These are phyloP conservation scores for Trametes gibbosa DNA, from an alignment of 768 basidiomycete species.

Conservation along the genomic window DNA sequence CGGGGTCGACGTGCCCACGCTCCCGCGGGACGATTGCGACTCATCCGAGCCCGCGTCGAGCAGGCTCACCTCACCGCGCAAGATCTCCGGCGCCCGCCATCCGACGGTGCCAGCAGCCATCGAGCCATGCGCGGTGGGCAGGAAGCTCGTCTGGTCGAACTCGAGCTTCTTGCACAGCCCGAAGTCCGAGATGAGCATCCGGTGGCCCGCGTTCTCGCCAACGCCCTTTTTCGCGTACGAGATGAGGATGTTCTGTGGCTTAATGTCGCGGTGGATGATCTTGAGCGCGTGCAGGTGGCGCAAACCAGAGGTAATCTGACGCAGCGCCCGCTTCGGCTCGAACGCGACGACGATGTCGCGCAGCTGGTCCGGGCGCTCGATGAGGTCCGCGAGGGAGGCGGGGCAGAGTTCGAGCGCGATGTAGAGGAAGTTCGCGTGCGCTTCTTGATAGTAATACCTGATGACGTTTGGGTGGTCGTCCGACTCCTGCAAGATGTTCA, in stretches of 20 bases:
- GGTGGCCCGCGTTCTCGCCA: slow-evolving; percentile 45
- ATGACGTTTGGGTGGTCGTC: slow-evolving; percentile 99
- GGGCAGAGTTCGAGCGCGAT: slow-evolving; percentile 96
- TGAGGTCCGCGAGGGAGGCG: slow-evolving; percentile 81
- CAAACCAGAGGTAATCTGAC: slow-evolving; percentile 84
- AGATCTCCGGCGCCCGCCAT: slow-evolving; percentile 96
- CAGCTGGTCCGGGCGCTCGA: slow-evolving; percentile 76
- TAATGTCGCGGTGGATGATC: slow-evolving; percentile 97
- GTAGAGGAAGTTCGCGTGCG: slow-evolving; percentile 90
- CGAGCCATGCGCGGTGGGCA: slow-evolving; percentile 87
- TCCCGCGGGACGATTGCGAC: slow-evolving; percentile 64
- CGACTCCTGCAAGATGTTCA: slow-evolving; percentile 90
- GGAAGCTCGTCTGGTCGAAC: slow-evolving; percentile 92
- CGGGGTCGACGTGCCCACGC: slow-evolving; percentile 47
- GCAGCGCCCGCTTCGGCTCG: slow-evolving; percentile 84
- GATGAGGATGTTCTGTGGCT: slow-evolving; percentile 95
- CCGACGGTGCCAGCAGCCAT: slow-evolving; percentile 93
- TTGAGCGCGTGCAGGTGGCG: slow-evolving; percentile 91
- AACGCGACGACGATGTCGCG: slow-evolving; percentile 77
- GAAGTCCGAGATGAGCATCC: slow-evolving; percentile 96
- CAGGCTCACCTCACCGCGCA: slow-evolving; percentile 90
- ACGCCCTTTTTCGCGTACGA: slow-evolving; percentile 62
- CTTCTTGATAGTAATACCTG: slow-evolving; percentile 96
- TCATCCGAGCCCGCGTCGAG: slow-evolving; percentile 71
- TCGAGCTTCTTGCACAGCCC: slow-evolving; percentile 96